A percentile compares a stretch with the other conserved stretches of the same genome.
Conservation (phyloP, 768 basidiomycete genomes). For the Rubroboletus satanas region DNA sequence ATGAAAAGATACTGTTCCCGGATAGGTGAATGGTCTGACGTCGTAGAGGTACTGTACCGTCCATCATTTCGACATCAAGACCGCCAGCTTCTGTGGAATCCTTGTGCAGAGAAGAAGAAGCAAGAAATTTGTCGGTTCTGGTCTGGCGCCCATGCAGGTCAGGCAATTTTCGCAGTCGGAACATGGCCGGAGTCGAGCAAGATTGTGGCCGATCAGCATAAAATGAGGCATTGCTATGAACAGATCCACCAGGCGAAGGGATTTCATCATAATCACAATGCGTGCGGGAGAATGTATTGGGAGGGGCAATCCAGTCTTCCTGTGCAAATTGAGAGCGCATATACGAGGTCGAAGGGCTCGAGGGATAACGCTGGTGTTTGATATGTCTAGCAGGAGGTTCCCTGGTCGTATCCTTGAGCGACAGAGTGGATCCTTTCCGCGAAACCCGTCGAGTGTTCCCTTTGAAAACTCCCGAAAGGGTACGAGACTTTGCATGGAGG, state of each 20-base stretch:
- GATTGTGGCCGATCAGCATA: slow-evolving; percentile 21
- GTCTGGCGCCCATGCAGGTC: background rate
- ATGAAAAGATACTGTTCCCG: slow-evolving; percentile 29
- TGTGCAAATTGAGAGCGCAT: slow-evolving; percentile 22
- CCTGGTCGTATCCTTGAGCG: slow-evolving; percentile 14
- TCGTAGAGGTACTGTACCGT: background rate
- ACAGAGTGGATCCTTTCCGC: slow-evolving; percentile 16
- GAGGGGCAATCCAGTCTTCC: slow-evolving; percentile 14
- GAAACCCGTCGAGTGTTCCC: slow-evolving; percentile 15
- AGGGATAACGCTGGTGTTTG: slow-evolving; percentile 18
- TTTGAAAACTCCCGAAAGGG: slow-evolving; percentile 32
- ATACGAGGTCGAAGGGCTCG: slow-evolving; percentile 24
- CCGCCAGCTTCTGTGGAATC: background rate
- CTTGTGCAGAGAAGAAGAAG: background rate
- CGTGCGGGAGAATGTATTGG: slow-evolving; percentile 3
- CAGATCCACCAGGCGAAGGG: background rate
- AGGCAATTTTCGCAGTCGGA: background rate
- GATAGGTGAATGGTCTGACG: slow-evolving; percentile 20
- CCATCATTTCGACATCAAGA: slow-evolving; percentile 23
- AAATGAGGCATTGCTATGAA: slow-evolving; percentile 16
- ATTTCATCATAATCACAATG: background rate
- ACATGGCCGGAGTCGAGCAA: slow-evolving; percentile 25
- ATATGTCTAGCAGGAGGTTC: slow-evolving; percentile 9
- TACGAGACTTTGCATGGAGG: slow-evolving; percentile 36
- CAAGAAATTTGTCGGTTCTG: background rate